A percentile compares a stretch with the other conserved stretches of the same genome.
Conservation (phyloP, 352 stramenopile genomes). For the Thalassiosira ordinaria region DNA sequence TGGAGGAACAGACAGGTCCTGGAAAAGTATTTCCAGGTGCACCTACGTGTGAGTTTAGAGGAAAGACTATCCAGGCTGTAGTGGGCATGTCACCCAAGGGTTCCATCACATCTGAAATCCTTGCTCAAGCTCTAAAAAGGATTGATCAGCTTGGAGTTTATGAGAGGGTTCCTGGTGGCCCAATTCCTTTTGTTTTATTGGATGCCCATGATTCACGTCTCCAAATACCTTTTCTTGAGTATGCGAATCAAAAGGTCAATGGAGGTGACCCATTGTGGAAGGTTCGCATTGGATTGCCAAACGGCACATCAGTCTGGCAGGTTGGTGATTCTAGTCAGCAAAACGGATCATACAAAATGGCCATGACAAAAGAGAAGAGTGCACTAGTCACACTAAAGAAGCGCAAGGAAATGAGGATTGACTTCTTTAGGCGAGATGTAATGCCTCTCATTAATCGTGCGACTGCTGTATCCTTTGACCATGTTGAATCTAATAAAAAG, state of each 20-base stretch:
- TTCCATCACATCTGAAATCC: slow-evolving; percentile 19
- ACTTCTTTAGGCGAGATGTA: not conserved
- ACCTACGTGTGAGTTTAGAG: not conserved
- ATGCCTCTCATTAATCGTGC: not conserved
- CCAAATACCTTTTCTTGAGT: slow-evolving; percentile 7
- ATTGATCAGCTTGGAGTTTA: slow-evolving; percentile 4
- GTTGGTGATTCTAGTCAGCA: too few species aligned
- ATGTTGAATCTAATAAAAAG: not conserved
- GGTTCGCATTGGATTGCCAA: too few species aligned
- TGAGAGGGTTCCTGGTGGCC: not conserved
- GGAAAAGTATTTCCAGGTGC: slow-evolving; percentile 14
- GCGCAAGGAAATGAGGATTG: too few species aligned
- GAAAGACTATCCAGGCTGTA: slow-evolving; percentile 8
- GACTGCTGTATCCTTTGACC: not conserved
- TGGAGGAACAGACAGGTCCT: slow-evolving; percentile 6
- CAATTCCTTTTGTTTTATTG: slow-evolving; percentile 4
- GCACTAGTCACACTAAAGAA: too few species aligned
- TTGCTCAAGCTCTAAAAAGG: not conserved
- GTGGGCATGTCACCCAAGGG: slow-evolving; percentile 8
- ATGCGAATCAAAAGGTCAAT: not conserved
- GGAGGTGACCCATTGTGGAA: too few species aligned
- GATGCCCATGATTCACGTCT: slow-evolving; percentile 8
- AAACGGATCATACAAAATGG: too few species aligned
- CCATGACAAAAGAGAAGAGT: too few species aligned
- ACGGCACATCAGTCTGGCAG: too few species aligned